Base-by-base conservation (phyloP, 768 basidiomycete species). In the Leucocoprinus birnbaumii region DNA sequence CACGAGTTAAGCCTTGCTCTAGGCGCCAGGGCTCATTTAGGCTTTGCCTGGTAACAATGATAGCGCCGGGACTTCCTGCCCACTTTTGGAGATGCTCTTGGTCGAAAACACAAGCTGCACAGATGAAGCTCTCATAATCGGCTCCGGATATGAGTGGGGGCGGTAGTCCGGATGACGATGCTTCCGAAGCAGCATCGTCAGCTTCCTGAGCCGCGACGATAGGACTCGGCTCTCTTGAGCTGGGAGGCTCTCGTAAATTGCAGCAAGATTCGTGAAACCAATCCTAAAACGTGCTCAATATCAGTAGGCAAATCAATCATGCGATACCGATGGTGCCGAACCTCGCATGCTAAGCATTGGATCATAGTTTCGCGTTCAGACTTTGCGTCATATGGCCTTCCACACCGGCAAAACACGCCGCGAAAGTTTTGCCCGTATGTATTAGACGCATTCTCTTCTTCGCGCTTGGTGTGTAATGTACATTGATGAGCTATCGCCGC, bases 231-330 rank as follows among this genome's bases (percentile, higher is more conserved):
- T 71, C 76, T 54, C 80, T 75, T 8, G 78, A 77, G 5, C 70
- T 59, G 8, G 87, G 88, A 19, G 79, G 79, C 65, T 86, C 81
- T 57, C 89, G 80, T 41, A 94, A 76, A 68, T 90, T 87, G 61
- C 91, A 83, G 62, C 91, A 94, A 10, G 89, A 92, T 72, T 94
- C 91, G 61, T 94, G 91, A 68, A 85, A 94, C 91, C 91, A 94
- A 64, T 94, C 91, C 90, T 92, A 58, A n/a, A 56, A 43, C 18
- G 26, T 43, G 31, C 35, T 25, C 49, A 58, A 45, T 27, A 19
- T 26, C 19, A 10, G 46, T 43, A 14, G 14, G n/a, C n/a, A 54
- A 54, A 26, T 7, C 35, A 27, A 26, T n/a, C 40, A 19, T 37
- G 43, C 24, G 18, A 58, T 53, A 41, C 19, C 13, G 22, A 46